phyloP scores from a whole-genome alignment of 2,329 filamentous ascomycete species.

The Aureobasidium sp. region DNA sequence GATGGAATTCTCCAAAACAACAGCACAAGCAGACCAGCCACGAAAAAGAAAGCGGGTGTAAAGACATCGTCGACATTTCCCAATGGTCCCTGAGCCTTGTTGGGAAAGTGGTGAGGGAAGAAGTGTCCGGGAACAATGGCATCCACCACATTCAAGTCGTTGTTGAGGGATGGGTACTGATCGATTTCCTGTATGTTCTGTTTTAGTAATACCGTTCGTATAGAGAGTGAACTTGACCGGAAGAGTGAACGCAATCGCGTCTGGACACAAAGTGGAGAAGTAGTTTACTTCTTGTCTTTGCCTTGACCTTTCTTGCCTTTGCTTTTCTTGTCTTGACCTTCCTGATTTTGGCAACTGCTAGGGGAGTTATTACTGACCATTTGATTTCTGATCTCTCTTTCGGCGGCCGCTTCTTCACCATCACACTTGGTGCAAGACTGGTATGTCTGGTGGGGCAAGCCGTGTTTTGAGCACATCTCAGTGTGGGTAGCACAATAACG shows the following conservation, averaged over 20 bases:
- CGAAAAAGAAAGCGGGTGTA: background rate
- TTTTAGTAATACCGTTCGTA: background rate
- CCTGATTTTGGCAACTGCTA: background rate
- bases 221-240: too few species aligned
- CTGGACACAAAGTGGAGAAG: too few species aligned
- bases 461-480: background rate
- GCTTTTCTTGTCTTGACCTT: background rate
- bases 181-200: background rate
- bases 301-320: background rate
- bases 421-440: background rate
- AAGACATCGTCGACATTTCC: background rate
- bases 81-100: background rate
- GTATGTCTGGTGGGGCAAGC: background rate
- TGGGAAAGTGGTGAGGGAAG: background rate
- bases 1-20: background rate
- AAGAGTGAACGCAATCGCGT: too few species aligned
- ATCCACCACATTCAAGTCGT: too few species aligned
- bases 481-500: background rate
- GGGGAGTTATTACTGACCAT: background rate
- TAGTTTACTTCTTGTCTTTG: background rate
- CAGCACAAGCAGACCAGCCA: background rate
- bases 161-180: too few species aligned
- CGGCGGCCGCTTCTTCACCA: background rate
- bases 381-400: background rate
- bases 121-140: too few species aligned